Base-by-base conservation (phyloP, 495 filamentous ascomycete genomes). In the Trichodelitschia bisporula region DNA sequence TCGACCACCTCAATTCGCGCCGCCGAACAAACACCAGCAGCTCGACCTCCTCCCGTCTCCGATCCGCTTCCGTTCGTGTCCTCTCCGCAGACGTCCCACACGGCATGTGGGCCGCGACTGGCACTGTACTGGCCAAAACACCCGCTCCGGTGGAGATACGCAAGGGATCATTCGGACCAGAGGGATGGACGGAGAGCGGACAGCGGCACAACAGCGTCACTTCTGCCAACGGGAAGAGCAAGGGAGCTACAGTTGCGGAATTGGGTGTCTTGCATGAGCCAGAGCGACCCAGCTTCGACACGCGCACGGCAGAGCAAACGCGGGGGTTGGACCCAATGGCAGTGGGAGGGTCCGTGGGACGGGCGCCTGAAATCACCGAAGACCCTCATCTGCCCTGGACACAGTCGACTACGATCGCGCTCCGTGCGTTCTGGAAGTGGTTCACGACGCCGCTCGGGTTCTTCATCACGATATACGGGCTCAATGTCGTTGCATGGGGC, bases 401-500 rank as follows among this genome's bases (percentile, higher is more conserved):
- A 6, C 47, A 57, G 32, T 46, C 56, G 8, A 61, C 56, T 2
- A 33, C 48, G n/a, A 69, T 75, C 33, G 55, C 55, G 19, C 52
- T 70, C 1, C 57, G 55, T 18, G 50, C 57, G 10, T 62, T 57
- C 28, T 54, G 64, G 49, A 55, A 54, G 28, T 64, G 64, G 39
- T 62, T 68, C 36, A 56, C 66, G 47, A 80, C 76, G 0, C 72
- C 72, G 0, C 48, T 66, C 39, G 77, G 78, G 8, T 74, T 80
- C 46, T 54, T 78, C 36, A 57, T 80, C 26, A 71, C 65, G 2
- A 46, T 89, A 25, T 89, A 91, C 52, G 69, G 69, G 13, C 64
- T 86, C 18, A 77, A 75, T 31, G 61, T 86, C 2, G 57, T 89
- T 3, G 79, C 77, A 5, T 91, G 80, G 79, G 80, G 80, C 31